Conservation (phyloP, 108 stramenopile species). For the Asterionellopsis glacialis region DNA sequence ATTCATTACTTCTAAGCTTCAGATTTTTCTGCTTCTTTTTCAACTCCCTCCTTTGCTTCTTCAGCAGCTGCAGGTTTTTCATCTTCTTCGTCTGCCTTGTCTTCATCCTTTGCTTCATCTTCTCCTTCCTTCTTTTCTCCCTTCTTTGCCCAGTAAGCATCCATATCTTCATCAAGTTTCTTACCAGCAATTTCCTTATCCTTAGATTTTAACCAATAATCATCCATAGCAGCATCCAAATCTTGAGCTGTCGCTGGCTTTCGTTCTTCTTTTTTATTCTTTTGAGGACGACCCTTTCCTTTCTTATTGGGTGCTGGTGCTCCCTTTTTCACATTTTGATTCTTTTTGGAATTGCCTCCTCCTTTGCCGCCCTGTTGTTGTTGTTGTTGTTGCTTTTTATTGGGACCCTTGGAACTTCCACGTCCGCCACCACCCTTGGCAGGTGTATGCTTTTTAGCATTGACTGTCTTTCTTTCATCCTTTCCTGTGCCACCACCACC, state of each 20-base stretch:
- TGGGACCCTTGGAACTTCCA: too few relatives aligned
- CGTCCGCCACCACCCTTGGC: too few relatives aligned
- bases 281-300: not conserved
- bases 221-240: constrained; percentile 79
- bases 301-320: not conserved
- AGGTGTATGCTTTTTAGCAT: too few relatives aligned
- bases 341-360: too few relatives aligned
- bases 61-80: constrained; percentile 8
- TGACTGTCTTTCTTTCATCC: too few relatives aligned
- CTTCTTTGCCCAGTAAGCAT: constrained; percentile 75
- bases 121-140: constrained; percentile 10
- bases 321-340: too few relatives aligned
- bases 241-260: constrained; percentile 75
- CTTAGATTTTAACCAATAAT: constrained; percentile 67
- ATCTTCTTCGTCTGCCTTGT: too few relatives aligned
- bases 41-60: constrained; percentile 16
- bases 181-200: constrained; percentile 77
- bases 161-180: constrained; percentile 87
- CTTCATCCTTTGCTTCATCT: too few relatives aligned
- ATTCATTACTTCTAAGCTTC: too few relatives aligned
- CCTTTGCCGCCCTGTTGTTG: too few relatives aligned
- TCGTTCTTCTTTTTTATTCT: constrained; percentile 37
- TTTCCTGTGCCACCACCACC: too few relatives aligned
- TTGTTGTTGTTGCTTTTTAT: too few relatives aligned
- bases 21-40: constrained; percentile 10